Percentiles rank a stretch among this genome's conserved stretches.
Evolutionary conservation across 2,329 filamentous ascomycete species (phyloP).

Genomic region (Colletotrichum sojae): DNA sequence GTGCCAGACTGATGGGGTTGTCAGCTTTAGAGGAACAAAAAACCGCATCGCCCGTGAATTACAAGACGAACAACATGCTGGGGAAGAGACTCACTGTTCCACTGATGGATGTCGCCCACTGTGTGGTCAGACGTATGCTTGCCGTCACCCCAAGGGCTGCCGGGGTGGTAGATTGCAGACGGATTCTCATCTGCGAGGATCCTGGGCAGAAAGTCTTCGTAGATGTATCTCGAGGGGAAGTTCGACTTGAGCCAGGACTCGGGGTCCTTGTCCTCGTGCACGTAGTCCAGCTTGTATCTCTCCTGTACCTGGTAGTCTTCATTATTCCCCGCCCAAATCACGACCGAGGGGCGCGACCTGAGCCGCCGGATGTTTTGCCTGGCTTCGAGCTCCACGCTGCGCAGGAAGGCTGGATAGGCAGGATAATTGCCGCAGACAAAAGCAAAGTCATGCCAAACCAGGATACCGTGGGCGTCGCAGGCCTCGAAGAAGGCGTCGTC

Average conservation of each 20-base stretch:
- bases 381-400: conserved; percentile 76
- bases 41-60: background rate
- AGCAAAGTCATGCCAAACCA: conserved; percentile 91
- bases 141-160: conserved; percentile 80
- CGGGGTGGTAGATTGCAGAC: conserved; percentile 78
- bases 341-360: conserved; percentile 74
- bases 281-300: conserved; percentile 75
- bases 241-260: conserved; percentile 81
- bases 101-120: conserved; percentile 85
- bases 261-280: conserved; percentile 78
- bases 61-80: background rate
- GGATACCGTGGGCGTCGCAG: conserved; percentile 82
- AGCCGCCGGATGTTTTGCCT: conserved; percentile 73
- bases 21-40: background rate
- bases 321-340: conserved; percentile 86
- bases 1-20: background rate
- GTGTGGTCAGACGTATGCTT: conserved; percentile 76
- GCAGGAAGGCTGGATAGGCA: conserved; percentile 73
- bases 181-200: conserved; percentile 73
- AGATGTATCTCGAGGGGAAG: conserved; percentile 84
- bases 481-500: conserved; percentile 80
- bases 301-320: conserved; percentile 86
- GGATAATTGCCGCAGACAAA: conserved; percentile 86
- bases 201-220: conserved; percentile 81
- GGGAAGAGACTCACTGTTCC: conserved; percentile 64